phyloP scores from a whole-genome alignment of 441 rosid species.

The Erodium chrysanthum region DNA sequence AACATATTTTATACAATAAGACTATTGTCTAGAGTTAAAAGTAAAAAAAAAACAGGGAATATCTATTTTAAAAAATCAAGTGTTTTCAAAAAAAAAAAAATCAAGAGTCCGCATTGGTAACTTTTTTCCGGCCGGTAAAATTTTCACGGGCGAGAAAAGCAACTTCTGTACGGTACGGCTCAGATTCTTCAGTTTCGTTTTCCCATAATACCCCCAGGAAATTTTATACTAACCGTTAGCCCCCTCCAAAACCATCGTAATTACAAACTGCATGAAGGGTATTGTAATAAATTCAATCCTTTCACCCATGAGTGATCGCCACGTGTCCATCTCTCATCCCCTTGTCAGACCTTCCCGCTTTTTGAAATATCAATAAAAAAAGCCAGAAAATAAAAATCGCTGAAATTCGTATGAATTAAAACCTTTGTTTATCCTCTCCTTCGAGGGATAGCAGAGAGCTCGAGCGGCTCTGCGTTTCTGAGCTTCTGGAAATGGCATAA shows the following conservation, averaged over 20 bases:
- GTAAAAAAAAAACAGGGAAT: too few relatives aligned
- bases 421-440: conserved; percentile 30
- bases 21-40: too few relatives aligned
- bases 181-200: background rate
- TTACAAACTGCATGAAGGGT: background rate
- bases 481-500: conserved; percentile 8
- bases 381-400: background rate
- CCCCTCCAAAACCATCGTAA: background rate
- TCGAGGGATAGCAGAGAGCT: conserved; percentile 10
- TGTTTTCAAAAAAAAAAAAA: too few relatives aligned
- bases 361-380: conserved; percentile 13
- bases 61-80: too few relatives aligned
- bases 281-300: background rate
- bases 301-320: conserved; percentile 32
- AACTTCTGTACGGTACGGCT: background rate
- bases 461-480: conserved; percentile 11
- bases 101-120: too few relatives aligned
- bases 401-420: conserved; percentile 3
- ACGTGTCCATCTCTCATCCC: conserved; percentile 57
- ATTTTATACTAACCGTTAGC: background rate
- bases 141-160: background rate
- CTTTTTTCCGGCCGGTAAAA: too few relatives aligned
- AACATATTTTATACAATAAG: too few relatives aligned
- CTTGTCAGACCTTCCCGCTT: conserved; percentile 50
- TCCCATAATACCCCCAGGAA: background rate